Base-by-base conservation (phyloP, 2,329 filamentous ascomycete genomes). In the Botrytis medusae region DNA sequence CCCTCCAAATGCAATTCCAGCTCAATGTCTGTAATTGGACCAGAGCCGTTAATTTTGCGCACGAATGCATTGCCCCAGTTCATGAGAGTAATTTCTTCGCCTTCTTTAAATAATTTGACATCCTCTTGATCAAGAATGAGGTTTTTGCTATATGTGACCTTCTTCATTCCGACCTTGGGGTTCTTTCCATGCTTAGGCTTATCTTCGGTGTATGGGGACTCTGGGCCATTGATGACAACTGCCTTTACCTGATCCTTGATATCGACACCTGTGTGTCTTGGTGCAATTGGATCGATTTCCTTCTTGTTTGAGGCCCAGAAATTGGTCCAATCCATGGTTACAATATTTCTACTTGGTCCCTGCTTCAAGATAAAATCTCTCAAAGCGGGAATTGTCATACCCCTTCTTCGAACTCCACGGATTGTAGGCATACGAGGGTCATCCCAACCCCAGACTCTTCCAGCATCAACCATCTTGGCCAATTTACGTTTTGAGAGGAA, bases 71-170 rank as follows among this genome's bases (percentile, higher is more conserved):
- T 97, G 78, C 95, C 96, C 95, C 95, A 98, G 82, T 92, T 92
- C 95, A 98, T 98, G 60, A 98, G 87, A 0, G 95, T 98, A 79
- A 98, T 93, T 83, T 98, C 95, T 85, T 98, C 95, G 80, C 92
- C 91, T 74, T 92, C 87, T 78, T 90, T 92, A 84, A 98, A 97
- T 40, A 88, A 88, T 81, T 91, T 91, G 75, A 92, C 93, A 79
- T 98, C 95, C 63, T 87, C 92, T 83, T 98, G 95, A 81, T 98
- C 95, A 70, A 98, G 85, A 74, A 96, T 85, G 77, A 98, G 86
- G 75, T 90, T 87, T 73, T 88, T 87, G 80, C 92, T 93, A 82
- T 91, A 97, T 40, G 89, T 87, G 8, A 97, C 93, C 84, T 93
- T 93, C 88, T 98, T 98, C 78, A 86, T 91, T 74, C 95, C 95